Base-by-base conservation (phyloP, 495 filamentous ascomycete genomes). In the Penicillium paxilli region DNA sequence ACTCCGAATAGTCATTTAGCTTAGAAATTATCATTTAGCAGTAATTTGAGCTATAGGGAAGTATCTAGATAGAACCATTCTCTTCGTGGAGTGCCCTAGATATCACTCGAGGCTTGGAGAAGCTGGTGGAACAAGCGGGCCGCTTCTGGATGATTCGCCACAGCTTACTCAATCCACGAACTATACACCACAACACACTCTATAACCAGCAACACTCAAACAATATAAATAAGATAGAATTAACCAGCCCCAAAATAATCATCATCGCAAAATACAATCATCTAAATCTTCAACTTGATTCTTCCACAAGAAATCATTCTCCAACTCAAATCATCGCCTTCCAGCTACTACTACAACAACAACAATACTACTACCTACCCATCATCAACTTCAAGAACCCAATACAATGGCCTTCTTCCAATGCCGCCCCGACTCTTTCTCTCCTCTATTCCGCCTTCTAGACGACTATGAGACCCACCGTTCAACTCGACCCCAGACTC, bases 401-500 rank as follows among this genome's bases (percentile, higher is more conserved):
- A 46, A 23, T 16, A 83, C 69, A 59, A 90, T 92, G 88, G 78
- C 87, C 61, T 77, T 89, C 74, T 83, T 87, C 69, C 73, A 84
- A 57, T 77, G 77, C 62, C 26, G 26, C 26, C 28, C 28, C 12
- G 74, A 71, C 44, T 72, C 83, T 70, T 84, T 88, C 72, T 62
- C 73, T 22, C 83, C 86, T 23, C 80, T 93, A 60, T 89, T 93
- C 80, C 84, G 83, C 41, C 73, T 94, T 14, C 79, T 96, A 35
- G 86, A 92, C 62, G 87, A 90, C 72, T 88, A 87, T 63, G 87
- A 87, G 64, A 71, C 68, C 58, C 82, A 84, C 63, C 66, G 68
- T 19, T 38, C 52, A n/a, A n/a, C 3, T 44, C 25, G n/a, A n/a
- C n/a, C n/a, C n/a, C n/a, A n/a, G n/a, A 59, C 42, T 44, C 49